Evolutionary conservation across 345 rosid species (phyloP), one percentile per base, ranked within the genome.

Genomic region (Diplotaxis tenuifolia): DNA sequence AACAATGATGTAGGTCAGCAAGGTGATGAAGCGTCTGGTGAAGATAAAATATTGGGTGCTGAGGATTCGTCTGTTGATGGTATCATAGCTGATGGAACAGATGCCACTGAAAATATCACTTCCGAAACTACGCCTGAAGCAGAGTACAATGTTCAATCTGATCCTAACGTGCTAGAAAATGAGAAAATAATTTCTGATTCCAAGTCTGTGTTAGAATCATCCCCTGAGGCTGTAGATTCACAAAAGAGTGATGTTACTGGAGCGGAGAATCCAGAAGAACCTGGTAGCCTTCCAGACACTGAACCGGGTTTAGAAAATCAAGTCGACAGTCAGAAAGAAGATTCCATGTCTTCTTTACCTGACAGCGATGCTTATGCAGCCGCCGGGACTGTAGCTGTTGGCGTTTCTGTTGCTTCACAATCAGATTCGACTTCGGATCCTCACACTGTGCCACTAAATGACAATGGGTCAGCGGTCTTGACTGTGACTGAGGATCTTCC

Each of bases 371-470:
- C 66, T 28, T 20, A 62, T 60, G 67, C 62, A 54, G 71, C 81
- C 63, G 67, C 55, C 7, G 86, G 68, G 59, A 74, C 78, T 68
- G 63, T 74, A 50, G 66, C 29, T 57, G 67, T 47, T 63, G 74
- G 64, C 64, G 49, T 61, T 74, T 78, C 80, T 18, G 80, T 77
- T 54, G 78, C 54, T 78, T 76, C 89, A 71, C 77, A 77, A 47
- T 25, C 73, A 53, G 83, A 84, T 62, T 54, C 71, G 59, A 22
- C 57, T 72, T 68, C 50, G 57, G 84, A 84, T 78, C 71, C 84
- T 65, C 72, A 68, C 54, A 60, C 45, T 71, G 62, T 65, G 9
- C 76, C 83, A 25, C 64, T 54, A 78, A 75, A 72, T 73, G 79
- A 71, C 32, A 36, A 28, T 4, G 82, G 34, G 71, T 45, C 77